A percentile compares a stretch with the other conserved stretches of the same genome.
These are phyloP conservation scores for Teunomyces atbi DNA, from an alignment of 805 yeast species.

Conservation along the genomic window DNA sequence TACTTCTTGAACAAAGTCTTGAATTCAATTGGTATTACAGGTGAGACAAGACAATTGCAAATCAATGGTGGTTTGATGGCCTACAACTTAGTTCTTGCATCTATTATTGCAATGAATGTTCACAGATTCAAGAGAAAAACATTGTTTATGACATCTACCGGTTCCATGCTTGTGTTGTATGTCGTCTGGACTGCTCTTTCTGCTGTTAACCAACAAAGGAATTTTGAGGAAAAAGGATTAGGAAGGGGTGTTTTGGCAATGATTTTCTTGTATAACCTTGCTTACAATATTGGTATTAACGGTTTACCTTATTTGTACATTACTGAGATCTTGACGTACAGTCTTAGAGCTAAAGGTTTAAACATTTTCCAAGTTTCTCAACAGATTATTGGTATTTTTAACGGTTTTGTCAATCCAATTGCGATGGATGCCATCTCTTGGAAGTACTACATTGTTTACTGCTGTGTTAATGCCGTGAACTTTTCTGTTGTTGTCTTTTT, in stretches of 20 bases:
- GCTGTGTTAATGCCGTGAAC: constrained; percentile 27
- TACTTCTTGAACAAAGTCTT: constrained; percentile 51
- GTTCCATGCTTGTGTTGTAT: constrained; percentile 35
- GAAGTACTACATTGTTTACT: constrained; percentile 45
- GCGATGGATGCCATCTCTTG: constrained; percentile 42
- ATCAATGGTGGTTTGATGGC: constrained; percentile 51
- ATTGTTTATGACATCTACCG: constrained; percentile 30
- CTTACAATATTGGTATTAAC: constrained; percentile 42
- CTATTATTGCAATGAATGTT: constrained; percentile 16
- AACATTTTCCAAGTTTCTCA: constrained; percentile 19
- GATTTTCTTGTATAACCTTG: constrained; percentile 46
- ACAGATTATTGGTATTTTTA: constrained; percentile 20
- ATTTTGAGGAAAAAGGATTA: constrained; percentile 23
- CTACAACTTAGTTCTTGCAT: constrained; percentile 39
- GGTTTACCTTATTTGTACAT: constrained; percentile 47
- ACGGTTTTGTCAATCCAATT: constrained; percentile 24
- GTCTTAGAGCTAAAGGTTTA: constrained; percentile 42
- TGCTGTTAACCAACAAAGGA: constrained; percentile 42
- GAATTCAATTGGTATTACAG: constrained; percentile 50
- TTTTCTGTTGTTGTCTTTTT: constrained; percentile 27
- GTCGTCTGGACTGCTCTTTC: constrained; percentile 44
- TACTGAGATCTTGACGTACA: constrained; percentile 41
- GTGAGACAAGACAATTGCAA: constrained; percentile 40
- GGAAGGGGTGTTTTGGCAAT: constrained; percentile 50
- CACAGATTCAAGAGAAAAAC: constrained; percentile 32